Conservation (phyloP, 2,329 filamentous ascomycete species). For the Pestalotiopsis sp. region DNA sequence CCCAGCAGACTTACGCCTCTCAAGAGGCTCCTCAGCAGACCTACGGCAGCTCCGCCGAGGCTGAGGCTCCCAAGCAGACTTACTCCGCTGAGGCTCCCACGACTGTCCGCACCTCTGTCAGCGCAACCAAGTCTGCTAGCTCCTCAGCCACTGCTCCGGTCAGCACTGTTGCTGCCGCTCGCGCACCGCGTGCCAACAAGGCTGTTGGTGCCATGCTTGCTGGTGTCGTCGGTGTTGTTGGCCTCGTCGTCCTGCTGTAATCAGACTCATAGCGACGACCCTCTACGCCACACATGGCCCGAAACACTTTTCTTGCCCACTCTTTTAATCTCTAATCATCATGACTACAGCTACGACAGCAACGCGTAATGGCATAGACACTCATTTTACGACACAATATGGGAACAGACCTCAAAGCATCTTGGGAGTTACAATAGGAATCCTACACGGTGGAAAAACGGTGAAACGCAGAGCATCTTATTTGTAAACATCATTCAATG, state of each 20-base stretch:
- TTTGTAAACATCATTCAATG: not conserved
- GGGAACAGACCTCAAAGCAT: not conserved
- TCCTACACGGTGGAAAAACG: not conserved
- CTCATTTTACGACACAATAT: not conserved
- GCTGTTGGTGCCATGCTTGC: conserved; percentile 25
- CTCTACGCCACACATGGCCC: not conserved
- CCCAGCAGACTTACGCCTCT: conserved; percentile 36
- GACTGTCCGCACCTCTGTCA: conserved; percentile 15
- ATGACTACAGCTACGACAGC: conserved; percentile 11
- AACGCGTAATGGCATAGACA: conserved; percentile 7
- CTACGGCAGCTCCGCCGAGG: conserved; percentile 30
- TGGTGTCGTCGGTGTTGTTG: conserved; percentile 26
- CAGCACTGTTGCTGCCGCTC: conserved; percentile 12
- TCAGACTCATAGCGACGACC: not conserved
- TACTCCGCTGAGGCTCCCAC: conserved; percentile 19
- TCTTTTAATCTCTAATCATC: conserved; percentile 4
- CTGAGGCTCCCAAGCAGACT: conserved; percentile 30
- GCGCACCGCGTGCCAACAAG: conserved; percentile 21
- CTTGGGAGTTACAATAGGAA: not conserved
- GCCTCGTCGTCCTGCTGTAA: conserved; percentile 18
- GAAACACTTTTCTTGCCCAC: conserved; percentile 3
- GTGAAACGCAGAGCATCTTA: not conserved
- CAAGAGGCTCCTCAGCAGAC: conserved; percentile 31
- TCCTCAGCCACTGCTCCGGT: conserved; percentile 6
- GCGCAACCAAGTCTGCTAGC: conserved; percentile 6